Evolutionary conservation across 1,284 basidiomycete species (phyloP), one percentile per base, ranked within the genome.

Genomic region (Cutaneotrichosporon mucoides): DNA sequence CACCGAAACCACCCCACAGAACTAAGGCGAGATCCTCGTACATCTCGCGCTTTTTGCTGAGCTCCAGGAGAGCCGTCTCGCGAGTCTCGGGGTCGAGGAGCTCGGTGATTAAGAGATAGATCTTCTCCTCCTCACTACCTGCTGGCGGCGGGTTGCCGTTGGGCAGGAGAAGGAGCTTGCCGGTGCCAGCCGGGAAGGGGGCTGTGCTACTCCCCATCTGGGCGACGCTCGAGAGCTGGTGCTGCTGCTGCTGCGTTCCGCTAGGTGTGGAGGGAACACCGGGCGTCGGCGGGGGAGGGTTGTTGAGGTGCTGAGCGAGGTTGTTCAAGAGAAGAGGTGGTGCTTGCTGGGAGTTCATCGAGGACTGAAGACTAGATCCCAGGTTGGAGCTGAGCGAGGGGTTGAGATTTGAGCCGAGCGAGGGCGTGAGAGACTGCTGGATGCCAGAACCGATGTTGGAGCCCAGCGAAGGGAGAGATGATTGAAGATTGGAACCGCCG

Each of bases 41-140:
- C 80, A 98, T 93, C 80, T 99, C 96, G 66, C 96, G 83, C 81
- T 98, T 98, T 84, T 99, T 99, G 81, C 92, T 96, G 68, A 99
- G 82, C 81, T 99, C 96, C 53, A 99, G 83, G 56, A 97, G 80
- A 1, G 94, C 93, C 6, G 83, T 83, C 74, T 97, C 93, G 62
- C 93, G 83, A n/a, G 87, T 86, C 55, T 82, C 73, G 6, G 79
- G 79, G 64, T 79, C 79, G 62, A 81, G 71, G 54, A 83, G 66
- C 65, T 82, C 80, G 40, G 79, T 79, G 66, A 83, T 81, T 63
- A 83, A 70, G 48, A 76, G 73, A 69, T 81, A 82, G 40, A 83
- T 82, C 72, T 82, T 81, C 59, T 81, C 80, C 65, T 82, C 81
- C 60, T 82, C 81, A 15, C 71, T 70, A n/a, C 76, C 75, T 0